Percentiles rank a stretch among this genome's conserved stretches.
Evolutionary conservation across 139 green algal genomes (phyloP).

Genomic region (Picochlorum sp.): DNA sequence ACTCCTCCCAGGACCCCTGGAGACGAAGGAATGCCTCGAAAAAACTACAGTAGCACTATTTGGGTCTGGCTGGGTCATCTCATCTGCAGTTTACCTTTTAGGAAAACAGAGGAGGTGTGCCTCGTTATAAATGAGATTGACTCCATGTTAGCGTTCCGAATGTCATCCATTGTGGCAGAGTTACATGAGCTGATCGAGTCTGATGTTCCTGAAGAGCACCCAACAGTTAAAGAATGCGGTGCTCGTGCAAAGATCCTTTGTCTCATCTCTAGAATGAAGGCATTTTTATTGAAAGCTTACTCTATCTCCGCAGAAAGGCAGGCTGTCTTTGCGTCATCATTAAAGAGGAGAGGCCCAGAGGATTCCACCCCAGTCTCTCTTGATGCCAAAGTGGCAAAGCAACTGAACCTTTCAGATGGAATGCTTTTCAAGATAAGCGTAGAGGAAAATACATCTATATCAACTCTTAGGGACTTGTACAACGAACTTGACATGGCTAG

Average conservation of each 20-base stretch:
- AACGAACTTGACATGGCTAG: too few relatives aligned
- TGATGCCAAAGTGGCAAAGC: too few relatives aligned
- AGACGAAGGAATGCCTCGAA: background rate
- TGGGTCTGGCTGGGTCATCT: background rate
- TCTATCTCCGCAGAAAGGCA: background rate
- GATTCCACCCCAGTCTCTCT: too few relatives aligned
- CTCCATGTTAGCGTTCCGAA: background rate
- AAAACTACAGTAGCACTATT: background rate
- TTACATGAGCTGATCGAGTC: background rate
- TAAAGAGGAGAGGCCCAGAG: too few relatives aligned
- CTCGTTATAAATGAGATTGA: background rate
- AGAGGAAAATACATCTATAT: too few relatives aligned
- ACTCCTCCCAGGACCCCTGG: background rate
- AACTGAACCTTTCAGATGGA: too few relatives aligned
- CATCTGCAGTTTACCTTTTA: background rate
- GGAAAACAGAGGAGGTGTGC: background rate
- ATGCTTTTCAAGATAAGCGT: too few relatives aligned
- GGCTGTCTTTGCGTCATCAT: background rate
- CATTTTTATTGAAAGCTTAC: background rate
- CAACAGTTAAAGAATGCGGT: background rate
- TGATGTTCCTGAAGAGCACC: background rate
- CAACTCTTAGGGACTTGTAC: too few relatives aligned
- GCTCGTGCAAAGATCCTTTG: background rate
- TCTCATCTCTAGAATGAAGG: background rate
- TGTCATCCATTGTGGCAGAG: background rate